Evolutionary conservation across 2,329 filamentous ascomycete genomes (phyloP).

Genomic region (Aaosphaeria pasadenensis): DNA sequence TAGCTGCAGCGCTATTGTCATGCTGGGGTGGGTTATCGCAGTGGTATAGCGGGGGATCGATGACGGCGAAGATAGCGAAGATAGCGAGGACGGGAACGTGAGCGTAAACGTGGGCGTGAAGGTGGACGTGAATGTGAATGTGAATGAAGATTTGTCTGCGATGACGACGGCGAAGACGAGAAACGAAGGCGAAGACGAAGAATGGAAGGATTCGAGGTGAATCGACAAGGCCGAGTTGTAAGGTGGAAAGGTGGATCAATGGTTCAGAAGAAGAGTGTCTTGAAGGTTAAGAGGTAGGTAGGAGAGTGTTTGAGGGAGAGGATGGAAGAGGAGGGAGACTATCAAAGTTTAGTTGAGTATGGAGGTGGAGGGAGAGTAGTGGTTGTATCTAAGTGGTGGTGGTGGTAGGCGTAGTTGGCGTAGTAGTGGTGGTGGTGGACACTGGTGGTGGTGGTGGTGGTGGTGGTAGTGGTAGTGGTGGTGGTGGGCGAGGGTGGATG

Average conservation of each 20-base stretch:
- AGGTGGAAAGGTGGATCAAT: neutral
- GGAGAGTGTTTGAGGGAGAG: neutral
- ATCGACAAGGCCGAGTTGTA: neutral
- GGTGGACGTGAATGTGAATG: neutral
- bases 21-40: neutral
- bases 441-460: neutral
- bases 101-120: neutral
- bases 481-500: neutral
- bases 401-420: no score
- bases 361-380: slow-evolving; percentile 5
- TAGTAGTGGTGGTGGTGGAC: neutral
- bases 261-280: neutral
- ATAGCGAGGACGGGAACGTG: no score
- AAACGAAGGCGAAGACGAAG: neutral
- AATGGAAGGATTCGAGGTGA: neutral
- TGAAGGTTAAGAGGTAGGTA: neutral
- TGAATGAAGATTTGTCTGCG: neutral
- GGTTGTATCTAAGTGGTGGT: no score
- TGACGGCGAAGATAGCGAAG: neutral
- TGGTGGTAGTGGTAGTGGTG: neutral
- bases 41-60: neutral
- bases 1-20: neutral
- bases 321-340: neutral
- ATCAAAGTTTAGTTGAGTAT: slow-evolving; percentile 1
- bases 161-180: neutral